These are phyloP conservation scores for Immersiporthe knoxdaviesiana DNA, from an alignment of 2,329 filamentous ascomycete species.

Conservation along the genomic window DNA sequence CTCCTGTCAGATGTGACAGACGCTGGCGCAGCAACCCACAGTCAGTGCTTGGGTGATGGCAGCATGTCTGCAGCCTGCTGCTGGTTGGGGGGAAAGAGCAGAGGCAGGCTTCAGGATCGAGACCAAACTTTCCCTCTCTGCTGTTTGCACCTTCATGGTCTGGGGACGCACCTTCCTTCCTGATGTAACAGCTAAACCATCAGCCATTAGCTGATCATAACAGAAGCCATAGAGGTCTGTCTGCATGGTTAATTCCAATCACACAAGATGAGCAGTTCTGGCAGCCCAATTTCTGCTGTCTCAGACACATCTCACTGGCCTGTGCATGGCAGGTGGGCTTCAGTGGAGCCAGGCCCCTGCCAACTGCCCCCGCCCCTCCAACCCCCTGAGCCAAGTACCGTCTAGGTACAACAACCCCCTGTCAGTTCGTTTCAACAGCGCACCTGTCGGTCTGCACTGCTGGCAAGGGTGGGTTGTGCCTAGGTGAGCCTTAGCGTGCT, in stretches of 20 bases:
- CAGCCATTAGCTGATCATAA: background rate
- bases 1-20: background rate
- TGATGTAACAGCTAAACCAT: background rate
- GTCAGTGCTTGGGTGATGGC: background rate
- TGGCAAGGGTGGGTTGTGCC: slow-evolving; percentile 17
- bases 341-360: slow-evolving; percentile 16
- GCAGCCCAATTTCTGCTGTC: slow-evolving; percentile 14
- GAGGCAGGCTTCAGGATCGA: background rate
- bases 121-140: background rate
- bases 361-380: slow-evolving; percentile 10
- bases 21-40: slow-evolving; percentile 9
- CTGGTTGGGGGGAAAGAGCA: background rate
- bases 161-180: background rate
- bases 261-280: slow-evolving; percentile 15
- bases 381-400: slow-evolving; percentile 26
- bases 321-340: slow-evolving; percentile 21
- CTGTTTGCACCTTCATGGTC: slow-evolving; percentile 7
- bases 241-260: slow-evolving; percentile 10
- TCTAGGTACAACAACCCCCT: slow-evolving; percentile 27
- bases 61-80: slow-evolving; percentile 1
- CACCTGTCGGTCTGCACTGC: slow-evolving; percentile 29
- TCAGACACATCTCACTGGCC: slow-evolving; percentile 17
- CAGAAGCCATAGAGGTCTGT: background rate
- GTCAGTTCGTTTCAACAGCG: slow-evolving; percentile 29
- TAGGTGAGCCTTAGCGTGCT: slow-evolving; percentile 8